Evolutionary conservation across 2,329 filamentous ascomycete genomes (phyloP).

Genomic region (Aspergillus sclerotialis): DNA sequence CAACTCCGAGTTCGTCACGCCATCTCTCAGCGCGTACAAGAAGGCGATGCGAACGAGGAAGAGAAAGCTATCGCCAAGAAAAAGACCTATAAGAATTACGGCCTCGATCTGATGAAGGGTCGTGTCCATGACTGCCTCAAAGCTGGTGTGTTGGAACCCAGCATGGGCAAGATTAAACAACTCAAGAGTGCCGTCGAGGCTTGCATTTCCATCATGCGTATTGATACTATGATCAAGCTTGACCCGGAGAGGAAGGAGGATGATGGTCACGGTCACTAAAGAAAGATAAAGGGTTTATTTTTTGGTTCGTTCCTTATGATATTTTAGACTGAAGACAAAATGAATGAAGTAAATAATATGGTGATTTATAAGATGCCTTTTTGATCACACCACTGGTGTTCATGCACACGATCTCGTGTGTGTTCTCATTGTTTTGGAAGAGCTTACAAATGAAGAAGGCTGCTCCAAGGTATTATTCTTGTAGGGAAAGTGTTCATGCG

Average conservation of each 20-base stretch:
- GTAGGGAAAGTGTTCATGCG: no score
- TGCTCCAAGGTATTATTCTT: no score
- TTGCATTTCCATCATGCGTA: constrained; percentile 98
- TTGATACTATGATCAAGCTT: constrained; percentile 96
- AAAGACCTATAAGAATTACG: constrained; percentile 99
- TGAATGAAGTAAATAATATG: constrained; percentile 2
- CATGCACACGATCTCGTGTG: no score
- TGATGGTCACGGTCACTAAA: constrained; percentile 78
- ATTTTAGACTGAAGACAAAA: constrained; percentile 1
- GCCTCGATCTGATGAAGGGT: constrained; percentile 79
- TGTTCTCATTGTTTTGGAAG: no score
- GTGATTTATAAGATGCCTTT: constrained; percentile 15
- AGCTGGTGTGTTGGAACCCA: constrained; percentile 90
- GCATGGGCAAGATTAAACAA: constrained; percentile 96
- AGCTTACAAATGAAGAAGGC: no score
- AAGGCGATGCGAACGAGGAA: constrained; percentile 69
- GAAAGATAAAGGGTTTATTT: constrained; percentile 1
- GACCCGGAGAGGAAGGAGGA: constrained; percentile 81
- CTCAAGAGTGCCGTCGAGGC: constrained; percentile 98
- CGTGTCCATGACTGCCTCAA: constrained; percentile 92
- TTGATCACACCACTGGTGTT: no score
- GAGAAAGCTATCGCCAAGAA: constrained; percentile 86
- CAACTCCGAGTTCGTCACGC: constrained; percentile 93
- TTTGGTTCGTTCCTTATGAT: neutral
- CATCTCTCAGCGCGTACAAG: constrained; percentile 82